phyloP scores from a whole-genome alignment of 2,329 filamentous ascomycete species.

The Aschersonia sp. region DNA sequence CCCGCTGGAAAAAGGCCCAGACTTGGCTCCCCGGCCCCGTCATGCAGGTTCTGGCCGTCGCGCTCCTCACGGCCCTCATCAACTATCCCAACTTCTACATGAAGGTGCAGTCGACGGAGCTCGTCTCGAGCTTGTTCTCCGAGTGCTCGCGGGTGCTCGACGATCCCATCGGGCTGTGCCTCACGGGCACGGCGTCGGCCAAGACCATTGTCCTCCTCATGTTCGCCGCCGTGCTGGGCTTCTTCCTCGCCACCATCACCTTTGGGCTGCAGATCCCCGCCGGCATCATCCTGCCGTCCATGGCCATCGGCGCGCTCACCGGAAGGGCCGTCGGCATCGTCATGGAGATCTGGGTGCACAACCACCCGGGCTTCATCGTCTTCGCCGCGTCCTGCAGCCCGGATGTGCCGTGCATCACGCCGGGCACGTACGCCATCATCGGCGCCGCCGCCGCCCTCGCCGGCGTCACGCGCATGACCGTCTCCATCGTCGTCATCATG shows the following conservation, averaged over 20 bases:
- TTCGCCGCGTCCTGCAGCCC: constrained; percentile 72
- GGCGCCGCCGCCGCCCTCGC: constrained; percentile 89
- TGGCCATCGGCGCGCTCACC: constrained; percentile 85
- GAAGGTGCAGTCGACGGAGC: constrained; percentile 79
- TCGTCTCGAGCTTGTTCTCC: constrained; percentile 82
- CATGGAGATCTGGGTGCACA: constrained; percentile 75
- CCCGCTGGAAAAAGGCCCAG: constrained; percentile 59
- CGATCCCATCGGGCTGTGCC: constrained; percentile 83
- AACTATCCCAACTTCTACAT: constrained; percentile 97
- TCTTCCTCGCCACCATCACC: constrained; percentile 72
- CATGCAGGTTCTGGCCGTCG: constrained; percentile 64
- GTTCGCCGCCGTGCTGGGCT: constrained; percentile 69
- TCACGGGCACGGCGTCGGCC: constrained; percentile 68
- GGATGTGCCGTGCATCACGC: constrained; percentile 77
- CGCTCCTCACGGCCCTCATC: constrained; percentile 70
- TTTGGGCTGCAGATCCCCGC: constrained; percentile 92
- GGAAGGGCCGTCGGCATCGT: constrained; percentile 82
- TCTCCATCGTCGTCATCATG: constrained; percentile 98
- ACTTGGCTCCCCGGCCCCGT: constrained; percentile 59
- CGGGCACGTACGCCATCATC: constrained; percentile 92
- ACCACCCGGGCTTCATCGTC: constrained; percentile 60
- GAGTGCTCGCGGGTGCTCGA: constrained; percentile 74
- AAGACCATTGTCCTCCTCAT: constrained; percentile 73
- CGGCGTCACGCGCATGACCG: constrained; percentile 89
- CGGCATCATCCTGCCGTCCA: constrained; percentile 88